Evolutionary conservation across 805 yeast genomes (phyloP).

Genomic region (Cyberlindnera mycetangii): DNA sequence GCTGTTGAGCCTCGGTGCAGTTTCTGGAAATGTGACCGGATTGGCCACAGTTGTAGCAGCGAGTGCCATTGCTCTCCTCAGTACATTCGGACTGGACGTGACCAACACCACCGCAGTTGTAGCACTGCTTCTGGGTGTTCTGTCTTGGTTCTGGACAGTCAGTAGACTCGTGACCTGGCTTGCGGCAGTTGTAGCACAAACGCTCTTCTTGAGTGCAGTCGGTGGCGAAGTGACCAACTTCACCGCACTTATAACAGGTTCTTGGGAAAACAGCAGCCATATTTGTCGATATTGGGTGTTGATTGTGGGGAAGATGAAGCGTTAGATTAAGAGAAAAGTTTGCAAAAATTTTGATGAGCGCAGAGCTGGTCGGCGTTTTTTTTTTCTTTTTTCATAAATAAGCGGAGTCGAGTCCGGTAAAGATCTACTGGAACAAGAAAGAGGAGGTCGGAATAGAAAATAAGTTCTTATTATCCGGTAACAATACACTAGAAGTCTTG

Average conservation of each 20-base stretch:
- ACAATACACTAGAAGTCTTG: too few relatives aligned
- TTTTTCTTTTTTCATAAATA: slow-evolving; percentile 9
- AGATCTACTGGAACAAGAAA: too few relatives aligned
- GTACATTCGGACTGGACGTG: slow-evolving; percentile 85
- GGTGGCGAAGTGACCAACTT: slow-evolving; percentile 87
- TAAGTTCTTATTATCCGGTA: too few relatives aligned
- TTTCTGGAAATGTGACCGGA: slow-evolving; percentile 81
- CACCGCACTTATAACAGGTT: slow-evolving; percentile 91
- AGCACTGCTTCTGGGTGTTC: slow-evolving; percentile 82
- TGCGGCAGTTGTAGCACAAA: slow-evolving; percentile 89
- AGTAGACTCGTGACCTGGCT: slow-evolving; percentile 84
- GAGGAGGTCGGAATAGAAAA: too few relatives aligned
- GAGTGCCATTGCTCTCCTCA: slow-evolving; percentile 51
- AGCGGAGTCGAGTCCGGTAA: slow-evolving; percentile 11
- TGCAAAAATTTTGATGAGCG: slow-evolving; percentile 14
- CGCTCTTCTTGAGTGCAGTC: slow-evolving; percentile 81
- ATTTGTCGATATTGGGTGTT: background rate
- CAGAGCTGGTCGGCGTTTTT: background rate
- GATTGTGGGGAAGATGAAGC: background rate
- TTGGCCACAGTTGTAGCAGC: slow-evolving; percentile 78
- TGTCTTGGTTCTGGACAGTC: slow-evolving; percentile 90
- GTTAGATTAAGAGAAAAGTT: slow-evolving; percentile 5
- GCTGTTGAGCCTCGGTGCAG: slow-evolving; percentile 51
- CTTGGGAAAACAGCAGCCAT: slow-evolving; percentile 48
- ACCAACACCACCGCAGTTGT: slow-evolving; percentile 89